Evolutionary conservation across 1,284 basidiomycete species (phyloP), one percentile per base, ranked within the genome.

Genomic region (Albatrellus sp.): DNA sequence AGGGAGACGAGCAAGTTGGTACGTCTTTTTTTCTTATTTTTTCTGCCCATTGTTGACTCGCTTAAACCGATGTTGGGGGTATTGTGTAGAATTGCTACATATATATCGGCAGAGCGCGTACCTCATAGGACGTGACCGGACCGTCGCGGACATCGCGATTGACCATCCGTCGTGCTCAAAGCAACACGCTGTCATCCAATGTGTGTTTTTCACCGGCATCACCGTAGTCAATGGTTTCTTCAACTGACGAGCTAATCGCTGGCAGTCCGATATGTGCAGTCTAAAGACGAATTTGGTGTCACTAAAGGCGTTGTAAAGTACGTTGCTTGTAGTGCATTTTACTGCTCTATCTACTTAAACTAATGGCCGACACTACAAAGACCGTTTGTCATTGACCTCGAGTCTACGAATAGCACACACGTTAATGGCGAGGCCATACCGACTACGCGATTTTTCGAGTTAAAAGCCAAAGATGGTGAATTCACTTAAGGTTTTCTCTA

Each of bases 111-210:
- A 98, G 62, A 96, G 91, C 49, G 90, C 88, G 49, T 98, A 98
- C 60, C 73, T 98, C 6, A 74, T 97, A 48, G 96, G 94, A 1
- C 70, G 94, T 51, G 96, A 99, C 58, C 75, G 78, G 20, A 68
- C 85, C 16, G 88, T 94, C 30, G 82, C 81, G 35, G 96, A 98
- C 57, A 88, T 98, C 49, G 74, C 85, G 1, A 66, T 97, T 34
- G 91, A 94, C 48, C 94, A 99, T 60, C 92, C 93, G 1, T 98
- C 93, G 4, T 92, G 89, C 54, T 98, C 94, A 1, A 99, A 99
- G 60, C 96, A 99, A 60, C 96, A 99, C 58, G 93, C 94, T 17
- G 96, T 84, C 3, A 83, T 98, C 33, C 96, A 99, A 65, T 92
- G 87, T 84, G 56, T 32, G 77, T 60, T 16, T 42, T 39, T 30